Evolutionary conservation across 768 basidiomycete species (phyloP), one percentile per base, ranked within the genome.

Genomic region (Russula lepida): DNA sequence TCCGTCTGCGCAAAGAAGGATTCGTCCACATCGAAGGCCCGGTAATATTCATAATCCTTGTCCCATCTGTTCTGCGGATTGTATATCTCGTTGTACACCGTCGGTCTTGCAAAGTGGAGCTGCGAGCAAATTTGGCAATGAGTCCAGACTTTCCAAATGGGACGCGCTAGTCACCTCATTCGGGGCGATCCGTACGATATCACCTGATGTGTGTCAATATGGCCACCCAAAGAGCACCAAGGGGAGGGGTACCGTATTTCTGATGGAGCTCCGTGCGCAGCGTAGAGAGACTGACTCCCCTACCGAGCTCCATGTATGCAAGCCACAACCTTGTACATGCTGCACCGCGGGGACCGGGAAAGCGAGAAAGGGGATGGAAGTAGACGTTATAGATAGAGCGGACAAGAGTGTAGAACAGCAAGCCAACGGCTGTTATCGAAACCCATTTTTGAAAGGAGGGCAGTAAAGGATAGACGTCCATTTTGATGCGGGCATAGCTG

Each of bases 31-130:
- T 71, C 72, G 65, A 78, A 78, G 55, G 71, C 73, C n/a, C 59
- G 56, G 56, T 79, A 79, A 48, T 75, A 73, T 7, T 49, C 44
- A 23, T 70, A 64, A 21, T 78, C 77, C 60, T 80, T 80, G 27
- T 71, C 69, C 60, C 77, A 73, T 39, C 68, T 71, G 44, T 60
- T 59, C 27, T 63, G 62, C 2, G 28, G 13, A 25, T 43, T 63
- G 47, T 63, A 63, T 9, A 63, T 63, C 30, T 63, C 62, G 12
- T 63, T 54, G 52, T 60, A 63, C 13, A 30, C 62, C 4, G 28
- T 35, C 15, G 57, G 62, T 23, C 47, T 39, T 8, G 62, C 6
- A 35, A 63, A 63, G 37, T 63, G 62, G 12, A 63, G 58, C 62
- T 63, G 37, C 6, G 17, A 19, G 5, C 9, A 51, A 32, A 25